Evolutionary conservation across 179 eudicot genomes (phyloP), one percentile per base, ranked within the genome.

Genomic region (Sideroxylon spinosum): DNA sequence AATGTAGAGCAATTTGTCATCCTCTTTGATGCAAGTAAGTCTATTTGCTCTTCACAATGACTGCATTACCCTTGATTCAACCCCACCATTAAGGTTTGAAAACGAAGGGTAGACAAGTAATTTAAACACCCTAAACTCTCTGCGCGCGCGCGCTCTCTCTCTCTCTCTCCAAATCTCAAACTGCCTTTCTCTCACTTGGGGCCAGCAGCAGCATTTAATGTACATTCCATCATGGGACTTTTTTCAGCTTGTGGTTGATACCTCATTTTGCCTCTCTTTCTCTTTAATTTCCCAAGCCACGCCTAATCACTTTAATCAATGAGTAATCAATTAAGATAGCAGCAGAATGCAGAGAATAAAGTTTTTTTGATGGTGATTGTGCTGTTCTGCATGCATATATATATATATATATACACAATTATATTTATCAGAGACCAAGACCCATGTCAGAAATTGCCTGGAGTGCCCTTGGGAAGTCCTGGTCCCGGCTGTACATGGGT

Each of bases 11-110:
- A 95, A 74, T 89, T 95, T 71, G 93, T 93, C 72, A 77, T 95
- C 73, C 90, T 95, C 57, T 89, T 95, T 76, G 98, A 95, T 49
- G 98, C 98, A 16, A 93, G 98, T 95, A 86, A 91, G 97, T 81
- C 23, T 52, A 3, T 14, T 49, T 49, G 8, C 49, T 64, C 8
- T 28, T 26, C 66, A 6, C 2, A 61, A 46, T 57, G 49, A 60
- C 60, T 44, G 7, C 26, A 26, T 25, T 71, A 0, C 49, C 69
- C 53, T 46, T 78, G n/a, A 56, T 22, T 52, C 56, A 52, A 3
- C 61, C 9, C 4, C 11, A 4, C 0, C 7, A 20, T n/a, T 5
- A 1, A 56, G 28, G 6, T 57, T 80, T 59, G 75, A 59, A 70
- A 68, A n/a, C 12, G 0, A 25, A 20, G 56, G 76, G 48, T 46